These are phyloP conservation scores for Pharus latifolius DNA, from an alignment of 176 grass and related monocot species.

Conservation along the genomic window DNA sequence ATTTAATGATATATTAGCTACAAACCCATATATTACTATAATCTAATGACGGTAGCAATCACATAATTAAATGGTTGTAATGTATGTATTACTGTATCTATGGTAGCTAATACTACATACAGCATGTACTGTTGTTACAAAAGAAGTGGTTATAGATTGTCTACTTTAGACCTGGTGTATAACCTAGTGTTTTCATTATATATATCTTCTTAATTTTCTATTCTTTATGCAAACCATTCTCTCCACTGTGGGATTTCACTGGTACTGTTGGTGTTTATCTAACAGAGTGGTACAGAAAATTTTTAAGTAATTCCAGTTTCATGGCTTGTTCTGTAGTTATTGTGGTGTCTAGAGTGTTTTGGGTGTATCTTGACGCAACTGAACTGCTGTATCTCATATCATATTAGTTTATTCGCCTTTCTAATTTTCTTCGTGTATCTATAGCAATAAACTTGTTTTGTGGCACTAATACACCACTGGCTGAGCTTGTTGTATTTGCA, in stretches of 20 bases:
- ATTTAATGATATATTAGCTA: too few species aligned
- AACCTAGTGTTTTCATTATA: too few species aligned
- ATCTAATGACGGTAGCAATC: too few species aligned
- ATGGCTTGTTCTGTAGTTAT: neutral
- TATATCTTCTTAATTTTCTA: neutral
- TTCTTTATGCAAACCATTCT: too few species aligned
- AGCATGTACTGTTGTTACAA: too few species aligned
- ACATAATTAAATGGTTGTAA: too few species aligned
- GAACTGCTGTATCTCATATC: neutral
- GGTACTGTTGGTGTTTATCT: neutral
- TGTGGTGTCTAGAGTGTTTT: neutral
- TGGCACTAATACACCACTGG: neutral
- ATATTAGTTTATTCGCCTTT: neutral
- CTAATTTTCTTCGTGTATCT: neutral
- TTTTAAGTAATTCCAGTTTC: neutral
- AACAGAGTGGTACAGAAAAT: neutral
- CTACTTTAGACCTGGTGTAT: too few species aligned
- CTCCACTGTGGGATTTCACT: neutral
- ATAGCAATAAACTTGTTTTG: neutral
- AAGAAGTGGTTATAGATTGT: too few species aligned
- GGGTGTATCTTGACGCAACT: neutral
- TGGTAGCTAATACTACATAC: too few species aligned
- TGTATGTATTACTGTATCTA: too few species aligned
- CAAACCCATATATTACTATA: too few species aligned
- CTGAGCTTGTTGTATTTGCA: conserved; percentile 10